A percentile compares a stretch with the other conserved stretches of the same genome.
These are phyloP conservation scores for Oehlia diaphana DNA, from an alignment of 192 early-diverging fungal genomes.

Conservation along the genomic window DNA sequence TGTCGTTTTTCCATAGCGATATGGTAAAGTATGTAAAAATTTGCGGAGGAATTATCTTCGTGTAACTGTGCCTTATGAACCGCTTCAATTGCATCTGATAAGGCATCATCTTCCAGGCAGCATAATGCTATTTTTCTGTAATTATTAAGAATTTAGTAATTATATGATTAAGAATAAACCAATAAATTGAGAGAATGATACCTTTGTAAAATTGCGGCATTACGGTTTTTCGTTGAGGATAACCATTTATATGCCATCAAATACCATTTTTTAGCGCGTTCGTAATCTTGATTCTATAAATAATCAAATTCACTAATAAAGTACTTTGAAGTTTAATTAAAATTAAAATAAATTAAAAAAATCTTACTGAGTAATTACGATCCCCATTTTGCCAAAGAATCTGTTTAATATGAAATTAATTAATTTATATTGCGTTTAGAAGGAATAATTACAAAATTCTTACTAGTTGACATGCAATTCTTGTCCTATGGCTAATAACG, in stretches of 20 bases:
- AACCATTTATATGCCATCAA: conserved; percentile 22
- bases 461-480: conserved; percentile 27
- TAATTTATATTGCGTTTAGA: background rate
- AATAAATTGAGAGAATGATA: background rate
- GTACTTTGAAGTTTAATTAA: background rate
- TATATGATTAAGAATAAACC: background rate
- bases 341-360: background rate
- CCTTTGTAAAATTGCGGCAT: conserved; percentile 32
- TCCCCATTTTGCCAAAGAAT: conserved; percentile 32
- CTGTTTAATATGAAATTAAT: background rate
- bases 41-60: conserved; percentile 26
- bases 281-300: conserved; percentile 18
- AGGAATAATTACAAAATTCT: background rate
- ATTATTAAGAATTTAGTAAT: background rate
- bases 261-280: conserved; percentile 21
- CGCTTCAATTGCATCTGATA: conserved; percentile 28
- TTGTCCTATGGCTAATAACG: conserved; percentile 11
- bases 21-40: conserved; percentile 31
- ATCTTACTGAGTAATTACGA: conserved; percentile 17
- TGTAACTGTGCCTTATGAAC: conserved; percentile 10
- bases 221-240: background rate
- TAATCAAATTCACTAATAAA: background rate
- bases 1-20: conserved; percentile 23
- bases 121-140: conserved; percentile 32
- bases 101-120: conserved; percentile 17